Evolutionary conservation across 805 yeast species (phyloP), one percentile per base, ranked within the genome.

Genomic region (Teunomyces kruisii): DNA sequence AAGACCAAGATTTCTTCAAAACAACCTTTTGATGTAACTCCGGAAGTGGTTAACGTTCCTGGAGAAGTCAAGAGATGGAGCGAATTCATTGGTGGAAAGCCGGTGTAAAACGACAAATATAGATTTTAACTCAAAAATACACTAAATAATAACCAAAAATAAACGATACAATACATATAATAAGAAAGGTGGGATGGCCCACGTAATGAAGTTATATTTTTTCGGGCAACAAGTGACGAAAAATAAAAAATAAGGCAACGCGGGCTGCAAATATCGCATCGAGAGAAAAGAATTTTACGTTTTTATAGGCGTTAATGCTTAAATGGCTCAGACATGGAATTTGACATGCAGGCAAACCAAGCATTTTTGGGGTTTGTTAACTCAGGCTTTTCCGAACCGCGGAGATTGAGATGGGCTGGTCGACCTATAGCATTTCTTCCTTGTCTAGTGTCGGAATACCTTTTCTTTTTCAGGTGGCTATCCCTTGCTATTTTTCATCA

Each of bases 61-160:
- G 59, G 70, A 15, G 98, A 94, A 72, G 98, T 90, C 43, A 78
- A 75, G 62, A 81, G 97, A 70, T 94, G 99, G 99, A 88, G 96
- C 72, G 97, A 92, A 66, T 94, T 86, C 61, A 81, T 94, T 61
- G 96, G 96, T 47, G 96, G 96, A 43, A 91, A 88, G 76, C 94
- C 95, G 43, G 91, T 89, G 24, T 80, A 69, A 58, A 46, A 31
- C 16, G 28, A 37, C 13, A 30, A 15, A 16, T 10, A 16, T 32
- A 16, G 26, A 17, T 16, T 13, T 22, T 16, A 15, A 2, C 17
- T 32, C 10, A 16, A 32, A 32, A 32, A 12, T 32, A 32, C 19
- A 19, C 9, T 13, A 35, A 35, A 33, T 19, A 35, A 35, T 35
- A 35, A 9, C n/a, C 28, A 9, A 26, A 26, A 26, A 26, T 26